Percentiles rank a stretch among this genome's conserved stretches.
These are phyloP conservation scores for Aspergillus neoniger DNA, from an alignment of 2,329 filamentous ascomycete species.

Conservation along the genomic window DNA sequence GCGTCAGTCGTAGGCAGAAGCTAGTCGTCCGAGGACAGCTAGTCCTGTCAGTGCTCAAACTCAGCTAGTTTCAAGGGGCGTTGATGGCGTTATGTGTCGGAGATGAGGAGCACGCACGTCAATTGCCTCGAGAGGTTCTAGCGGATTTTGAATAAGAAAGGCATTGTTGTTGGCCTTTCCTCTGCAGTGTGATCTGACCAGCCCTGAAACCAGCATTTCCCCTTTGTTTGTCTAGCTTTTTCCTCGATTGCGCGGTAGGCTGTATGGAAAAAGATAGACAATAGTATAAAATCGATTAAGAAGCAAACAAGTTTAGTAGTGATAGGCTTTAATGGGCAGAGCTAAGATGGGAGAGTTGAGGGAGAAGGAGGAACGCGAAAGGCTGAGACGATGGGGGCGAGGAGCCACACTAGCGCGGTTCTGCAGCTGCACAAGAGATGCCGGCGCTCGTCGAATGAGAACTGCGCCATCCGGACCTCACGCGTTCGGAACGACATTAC, in stretches of 20 bases:
- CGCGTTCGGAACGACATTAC: neutral
- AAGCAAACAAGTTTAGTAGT: neutral
- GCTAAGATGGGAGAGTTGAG: neutral
- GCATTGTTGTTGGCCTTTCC: slow-evolving; percentile 2
- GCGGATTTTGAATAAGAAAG: slow-evolving; percentile 2
- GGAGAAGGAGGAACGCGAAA: neutral
- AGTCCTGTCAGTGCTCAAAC: slow-evolving; percentile 8
- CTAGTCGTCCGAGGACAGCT: neutral
- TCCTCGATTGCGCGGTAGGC: neutral
- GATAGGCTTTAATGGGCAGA: neutral
- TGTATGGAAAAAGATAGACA: neutral
- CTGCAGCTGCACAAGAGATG: slow-evolving; percentile 2
- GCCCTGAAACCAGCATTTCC: neutral
- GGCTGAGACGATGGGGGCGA: neutral
- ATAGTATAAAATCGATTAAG: neutral
- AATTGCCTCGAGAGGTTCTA: neutral
- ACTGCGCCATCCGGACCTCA: neutral
- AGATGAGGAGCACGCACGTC: slow-evolving; percentile 7
- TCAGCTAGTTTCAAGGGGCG: slow-evolving; percentile 9
- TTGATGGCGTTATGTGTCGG: neutral
- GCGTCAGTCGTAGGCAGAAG: slow-evolving; percentile 1
- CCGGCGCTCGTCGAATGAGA: neutral
- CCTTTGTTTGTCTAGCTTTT: neutral
- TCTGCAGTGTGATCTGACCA: neutral
- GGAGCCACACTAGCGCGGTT: neutral